These are phyloP conservation scores for Brassica hybrid DNA, from an alignment of 441 rosid genomes.

Conservation along the genomic window DNA sequence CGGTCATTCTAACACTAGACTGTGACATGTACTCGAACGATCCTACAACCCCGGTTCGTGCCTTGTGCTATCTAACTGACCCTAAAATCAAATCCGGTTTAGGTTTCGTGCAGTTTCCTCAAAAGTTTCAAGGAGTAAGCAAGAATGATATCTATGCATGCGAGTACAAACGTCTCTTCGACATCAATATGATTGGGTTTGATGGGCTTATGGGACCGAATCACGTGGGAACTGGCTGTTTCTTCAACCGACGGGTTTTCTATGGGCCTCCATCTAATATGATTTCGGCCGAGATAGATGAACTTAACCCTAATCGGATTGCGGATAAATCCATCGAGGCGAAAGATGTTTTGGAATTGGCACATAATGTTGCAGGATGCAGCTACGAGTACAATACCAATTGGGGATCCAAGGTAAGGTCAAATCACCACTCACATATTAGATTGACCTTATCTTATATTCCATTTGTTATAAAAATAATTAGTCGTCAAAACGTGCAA, in stretches of 20 bases:
- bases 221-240: constrained; percentile 61
- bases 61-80: constrained; percentile 58
- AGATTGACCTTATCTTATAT: not conserved
- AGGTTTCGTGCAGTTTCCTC: constrained; percentile 76
- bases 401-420: constrained; percentile 70
- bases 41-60: constrained; percentile 53
- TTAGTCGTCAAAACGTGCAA: too few species aligned
- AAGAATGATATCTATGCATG: constrained; percentile 61
- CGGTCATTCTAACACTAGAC: constrained; percentile 64
- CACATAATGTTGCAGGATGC: constrained; percentile 59
- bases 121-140: constrained; percentile 55
- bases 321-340: constrained; percentile 47
- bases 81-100: constrained; percentile 36
- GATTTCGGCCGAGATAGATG: constrained; percentile 41
- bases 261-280: constrained; percentile 51
- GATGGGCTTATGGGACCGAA: constrained; percentile 56
- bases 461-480: too few species aligned
- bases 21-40: constrained; percentile 84
- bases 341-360: constrained; percentile 43
- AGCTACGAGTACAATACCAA: constrained; percentile 53
- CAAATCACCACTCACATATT: not conserved
- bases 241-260: constrained; percentile 53
- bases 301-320: constrained; percentile 41
- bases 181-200: constrained; percentile 49
- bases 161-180: constrained; percentile 43